Conservation (phyloP, 257 asterid species). For the Craterostigma plantagineum region DNA sequence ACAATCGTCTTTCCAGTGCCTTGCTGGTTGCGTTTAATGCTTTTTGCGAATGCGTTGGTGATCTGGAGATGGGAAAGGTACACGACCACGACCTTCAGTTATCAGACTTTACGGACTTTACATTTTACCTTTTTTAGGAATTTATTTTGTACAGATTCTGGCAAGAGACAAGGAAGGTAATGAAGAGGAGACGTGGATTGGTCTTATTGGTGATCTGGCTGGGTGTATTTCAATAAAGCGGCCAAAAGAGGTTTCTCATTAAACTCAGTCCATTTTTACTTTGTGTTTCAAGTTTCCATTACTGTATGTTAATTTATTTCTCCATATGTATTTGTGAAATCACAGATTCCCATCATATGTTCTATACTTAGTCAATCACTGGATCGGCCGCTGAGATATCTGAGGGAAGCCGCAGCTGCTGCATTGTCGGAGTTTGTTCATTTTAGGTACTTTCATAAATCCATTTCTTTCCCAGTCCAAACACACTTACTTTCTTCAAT, state of each 20-base stretch:
- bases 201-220: constrained; percentile 81
- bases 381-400: constrained; percentile 43
- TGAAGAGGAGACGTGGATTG: constrained; percentile 82
- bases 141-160: constrained; percentile 44
- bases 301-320: constrained; percentile 5
- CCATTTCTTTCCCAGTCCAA: constrained; percentile 6
- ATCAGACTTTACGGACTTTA: constrained; percentile 8
- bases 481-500: too few relatives aligned
- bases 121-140: constrained; percentile 3
- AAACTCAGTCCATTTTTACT: neutral
- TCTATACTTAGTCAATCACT: constrained; percentile 59
- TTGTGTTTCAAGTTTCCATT: neutral
- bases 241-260: constrained; percentile 64
- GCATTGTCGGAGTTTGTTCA: constrained; percentile 85
- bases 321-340: constrained; percentile 5
- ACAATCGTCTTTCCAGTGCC: constrained; percentile 26
- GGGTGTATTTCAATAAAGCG: constrained; percentile 85
- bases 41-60: constrained; percentile 99
- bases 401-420: constrained; percentile 97
- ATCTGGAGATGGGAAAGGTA: constrained; percentile 99
- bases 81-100: constrained; percentile 1
- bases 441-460: constrained; percentile 36
- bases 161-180: constrained; percentile 67
- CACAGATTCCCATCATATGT: constrained; percentile 61
- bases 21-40: constrained; percentile 74